A percentile compares a stretch with the other conserved stretches of the same genome.
These are phyloP conservation scores for Yueomyces sp. DNA, from an alignment of 1,139 yeast genomes.

Conservation along the genomic window DNA sequence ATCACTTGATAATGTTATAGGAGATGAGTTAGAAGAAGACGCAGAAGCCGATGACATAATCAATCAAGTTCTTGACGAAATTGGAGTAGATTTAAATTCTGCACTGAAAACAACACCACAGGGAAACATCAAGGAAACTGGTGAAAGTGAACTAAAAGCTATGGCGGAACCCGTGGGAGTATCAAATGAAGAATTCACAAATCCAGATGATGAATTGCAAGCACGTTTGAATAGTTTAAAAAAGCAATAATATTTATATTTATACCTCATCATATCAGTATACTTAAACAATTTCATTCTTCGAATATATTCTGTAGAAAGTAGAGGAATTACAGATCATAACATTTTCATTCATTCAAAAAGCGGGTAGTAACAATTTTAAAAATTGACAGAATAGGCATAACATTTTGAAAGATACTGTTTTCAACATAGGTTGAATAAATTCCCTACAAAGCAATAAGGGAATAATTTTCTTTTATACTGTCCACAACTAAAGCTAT, in stretches of 20 bases:
- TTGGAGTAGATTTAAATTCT: slow-evolving; percentile 74
- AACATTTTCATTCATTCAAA: no score
- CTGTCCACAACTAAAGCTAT: no score
- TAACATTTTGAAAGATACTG: no score
- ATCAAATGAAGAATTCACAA: slow-evolving; percentile 27
- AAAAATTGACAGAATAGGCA: no score
- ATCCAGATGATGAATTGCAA: slow-evolving; percentile 74
- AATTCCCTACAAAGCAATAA: no score
- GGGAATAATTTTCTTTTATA: no score
- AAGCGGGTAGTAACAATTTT: no score
- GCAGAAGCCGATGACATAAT: slow-evolving; percentile 92
- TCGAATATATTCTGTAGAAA: no score
- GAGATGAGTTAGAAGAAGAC: slow-evolving; percentile 60
- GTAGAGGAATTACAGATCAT: no score
- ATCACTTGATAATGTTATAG: slow-evolving; percentile 92
- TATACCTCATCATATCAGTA: no score
- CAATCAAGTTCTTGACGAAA: slow-evolving; percentile 84
- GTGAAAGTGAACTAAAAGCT: slow-evolving; percentile 26
- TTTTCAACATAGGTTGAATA: no score
- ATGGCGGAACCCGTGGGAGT: slow-evolving; percentile 34
- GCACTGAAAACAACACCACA: slow-evolving; percentile 59
- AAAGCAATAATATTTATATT: slow-evolving; percentile 25
- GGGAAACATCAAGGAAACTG: slow-evolving; percentile 27
- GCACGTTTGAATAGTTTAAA: slow-evolving; percentile 79
- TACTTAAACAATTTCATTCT: no score